Evolutionary conservation across 2,329 filamentous ascomycete genomes (phyloP).

Genomic region (Epichloe scottii): DNA sequence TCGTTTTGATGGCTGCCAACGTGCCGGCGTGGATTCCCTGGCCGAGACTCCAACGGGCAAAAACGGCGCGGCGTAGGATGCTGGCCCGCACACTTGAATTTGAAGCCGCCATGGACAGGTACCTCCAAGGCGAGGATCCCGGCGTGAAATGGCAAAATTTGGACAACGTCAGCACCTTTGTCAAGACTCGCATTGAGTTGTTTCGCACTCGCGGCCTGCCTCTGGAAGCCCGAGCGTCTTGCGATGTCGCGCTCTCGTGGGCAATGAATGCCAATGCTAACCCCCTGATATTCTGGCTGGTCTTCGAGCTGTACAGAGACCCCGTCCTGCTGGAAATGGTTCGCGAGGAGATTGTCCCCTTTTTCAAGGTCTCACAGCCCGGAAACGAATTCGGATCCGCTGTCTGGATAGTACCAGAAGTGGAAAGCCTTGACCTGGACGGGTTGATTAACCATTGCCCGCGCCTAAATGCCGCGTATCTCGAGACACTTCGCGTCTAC

Average conservation of each 20-base stretch:
- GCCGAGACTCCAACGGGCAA: conserved; percentile 20
- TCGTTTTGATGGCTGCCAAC: conserved; percentile 18
- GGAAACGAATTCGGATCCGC: conserved; percentile 23
- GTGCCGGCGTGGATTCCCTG: conserved; percentile 22
- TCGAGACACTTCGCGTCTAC: conserved; percentile 28
- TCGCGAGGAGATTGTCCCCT: conserved; percentile 25
- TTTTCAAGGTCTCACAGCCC: conserved; percentile 19
- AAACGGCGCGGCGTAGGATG: conserved; percentile 16
- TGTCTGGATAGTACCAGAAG: conserved; percentile 21
- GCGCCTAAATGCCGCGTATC: conserved; percentile 25
- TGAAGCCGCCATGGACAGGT: conserved; percentile 22
- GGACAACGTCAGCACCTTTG: conserved; percentile 21
- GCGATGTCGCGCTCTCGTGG: conserved; percentile 25
- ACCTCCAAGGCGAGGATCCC: conserved; percentile 18
- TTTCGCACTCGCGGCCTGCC: conserved; percentile 19
- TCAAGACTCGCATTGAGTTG: conserved; percentile 18
- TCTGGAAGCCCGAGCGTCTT: conserved; percentile 19
- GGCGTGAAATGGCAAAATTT: conserved; percentile 24
- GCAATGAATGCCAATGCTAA: conserved; percentile 26
- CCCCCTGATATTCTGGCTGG: conserved; percentile 26
- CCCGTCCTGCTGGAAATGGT: conserved; percentile 24
- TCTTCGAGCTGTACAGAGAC: conserved; percentile 28
- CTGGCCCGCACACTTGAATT: conserved; percentile 20
- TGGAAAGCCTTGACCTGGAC: conserved; percentile 24
- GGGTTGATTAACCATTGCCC: conserved; percentile 24